A percentile compares a stretch with the other conserved stretches of the same genome.
phyloP scores from a whole-genome alignment of 2,329 filamentous ascomycete genomes.

The Thelonectria rubi region DNA sequence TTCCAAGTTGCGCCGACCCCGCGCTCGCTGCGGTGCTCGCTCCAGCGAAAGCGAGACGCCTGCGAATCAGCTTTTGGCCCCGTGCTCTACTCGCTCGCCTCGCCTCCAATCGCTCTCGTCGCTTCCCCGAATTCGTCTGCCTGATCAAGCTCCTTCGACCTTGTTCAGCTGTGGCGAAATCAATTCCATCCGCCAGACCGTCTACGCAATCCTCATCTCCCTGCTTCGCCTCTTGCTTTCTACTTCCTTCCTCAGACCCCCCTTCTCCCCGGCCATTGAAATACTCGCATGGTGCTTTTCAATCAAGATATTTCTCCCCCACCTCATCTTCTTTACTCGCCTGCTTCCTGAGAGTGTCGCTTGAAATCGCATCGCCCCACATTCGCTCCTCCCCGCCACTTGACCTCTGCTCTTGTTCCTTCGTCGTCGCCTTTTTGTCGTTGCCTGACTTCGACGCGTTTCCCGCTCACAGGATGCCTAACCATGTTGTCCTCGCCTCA shows the following conservation, averaged over 20 bases:
- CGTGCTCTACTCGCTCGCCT: background rate
- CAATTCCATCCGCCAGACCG: slow-evolving; percentile 3
- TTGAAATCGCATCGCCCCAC: slow-evolving; percentile 12
- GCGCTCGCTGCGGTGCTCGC: slow-evolving; percentile 16
- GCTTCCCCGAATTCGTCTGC: slow-evolving; percentile 21
- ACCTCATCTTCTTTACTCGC: background rate
- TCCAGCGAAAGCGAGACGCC: slow-evolving; percentile 17
- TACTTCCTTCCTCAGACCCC: slow-evolving; percentile 3
- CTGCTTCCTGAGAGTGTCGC: background rate
- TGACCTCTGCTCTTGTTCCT: slow-evolving; percentile 1
- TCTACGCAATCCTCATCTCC: slow-evolving; percentile 23
- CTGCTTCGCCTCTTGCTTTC: slow-evolving; percentile 13
- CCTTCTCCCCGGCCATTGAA: background rate
- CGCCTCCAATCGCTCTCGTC: no score
- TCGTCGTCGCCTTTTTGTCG: slow-evolving; percentile 1
- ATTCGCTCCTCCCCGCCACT: slow-evolving; percentile 2
- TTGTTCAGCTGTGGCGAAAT: slow-evolving; percentile 22
- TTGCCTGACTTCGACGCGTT: slow-evolving; percentile 10
- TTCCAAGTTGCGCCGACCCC: slow-evolving; percentile 27
- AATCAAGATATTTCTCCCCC: background rate
- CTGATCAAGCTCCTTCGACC: slow-evolving; percentile 23
- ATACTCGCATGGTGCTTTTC: background rate
- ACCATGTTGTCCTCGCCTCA: slow-evolving; percentile 63
- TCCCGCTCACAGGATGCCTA: slow-evolving; percentile 58
- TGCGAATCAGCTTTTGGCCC: slow-evolving; percentile 36